Evolutionary conservation across 768 basidiomycete genomes (phyloP).

Genomic region (Podaxis rugospora): DNA sequence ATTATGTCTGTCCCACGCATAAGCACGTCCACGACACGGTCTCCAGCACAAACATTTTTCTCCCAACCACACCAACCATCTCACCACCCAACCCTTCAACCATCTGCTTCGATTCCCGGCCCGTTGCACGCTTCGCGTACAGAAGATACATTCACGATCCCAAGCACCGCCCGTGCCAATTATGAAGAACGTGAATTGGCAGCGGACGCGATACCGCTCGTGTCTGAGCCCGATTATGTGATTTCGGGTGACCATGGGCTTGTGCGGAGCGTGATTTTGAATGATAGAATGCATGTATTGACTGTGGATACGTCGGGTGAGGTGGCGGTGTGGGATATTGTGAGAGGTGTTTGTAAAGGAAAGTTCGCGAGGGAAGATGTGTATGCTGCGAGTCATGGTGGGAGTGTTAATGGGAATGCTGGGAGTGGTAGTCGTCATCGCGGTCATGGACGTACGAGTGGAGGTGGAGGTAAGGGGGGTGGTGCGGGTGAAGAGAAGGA

Average conservation of each 20-base stretch:
- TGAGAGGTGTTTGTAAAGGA: conserved; percentile 73
- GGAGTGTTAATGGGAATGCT: conserved; percentile 37
- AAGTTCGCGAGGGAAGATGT: conserved; percentile 65
- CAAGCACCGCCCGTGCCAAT: conserved; percentile 40
- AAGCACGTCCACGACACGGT: conserved; percentile 19
- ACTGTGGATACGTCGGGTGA: conserved; percentile 87
- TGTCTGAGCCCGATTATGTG: conserved; percentile 56
- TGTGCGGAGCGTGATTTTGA: conserved; percentile 76
- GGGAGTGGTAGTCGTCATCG: conserved; percentile 3
- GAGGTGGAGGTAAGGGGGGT: conserved; percentile 14
- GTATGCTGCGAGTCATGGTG: conserved; percentile 45
- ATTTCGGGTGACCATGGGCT: conserved; percentile 79
- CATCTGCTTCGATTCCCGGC: background rate
- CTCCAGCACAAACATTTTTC: conserved; percentile 24
- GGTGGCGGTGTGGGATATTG: conserved; percentile 91
- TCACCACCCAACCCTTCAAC: background rate
- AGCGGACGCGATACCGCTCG: conserved; percentile 62
- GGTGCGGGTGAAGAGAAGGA: conserved; percentile 30
- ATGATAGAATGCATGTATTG: conserved; percentile 85
- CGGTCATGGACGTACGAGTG: background rate
- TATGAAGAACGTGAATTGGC: conserved; percentile 79
- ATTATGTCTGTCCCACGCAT: conserved; percentile 54
- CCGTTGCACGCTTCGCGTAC: conserved; percentile 31
- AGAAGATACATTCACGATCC: conserved; percentile 30
- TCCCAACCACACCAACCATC: background rate